phyloP scores from a whole-genome alignment of 495 filamentous ascomycete genomes.

The Hyaloscypha bicolor region DNA sequence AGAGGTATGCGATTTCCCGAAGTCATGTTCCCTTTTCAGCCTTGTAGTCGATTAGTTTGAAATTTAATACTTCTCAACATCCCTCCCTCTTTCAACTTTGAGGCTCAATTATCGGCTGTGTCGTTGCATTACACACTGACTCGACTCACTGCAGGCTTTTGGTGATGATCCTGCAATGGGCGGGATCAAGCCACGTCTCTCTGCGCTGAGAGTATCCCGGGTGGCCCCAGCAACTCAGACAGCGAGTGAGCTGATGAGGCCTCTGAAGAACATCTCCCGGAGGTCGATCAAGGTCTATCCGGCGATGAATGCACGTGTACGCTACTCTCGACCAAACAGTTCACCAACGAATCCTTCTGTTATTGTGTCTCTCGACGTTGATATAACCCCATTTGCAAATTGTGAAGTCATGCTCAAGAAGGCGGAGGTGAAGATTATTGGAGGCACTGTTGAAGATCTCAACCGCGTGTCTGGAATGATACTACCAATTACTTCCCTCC shows the following conservation, averaged over 20 bases:
- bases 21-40: background rate
- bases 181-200: constrained; percentile 72
- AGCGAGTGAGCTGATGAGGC: constrained; percentile 59
- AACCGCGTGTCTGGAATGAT: constrained; percentile 57
- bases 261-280: constrained; percentile 60
- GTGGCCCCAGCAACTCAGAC: constrained; percentile 68
- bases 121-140: background rate
- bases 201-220: constrained; percentile 75
- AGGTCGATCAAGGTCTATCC: constrained; percentile 74
- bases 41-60: background rate
- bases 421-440: constrained; percentile 64
- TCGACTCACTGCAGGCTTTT: constrained; percentile 45
- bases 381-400: constrained; percentile 80
- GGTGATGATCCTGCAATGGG: constrained; percentile 66
- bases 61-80: background rate
- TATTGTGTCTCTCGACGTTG: constrained; percentile 77
- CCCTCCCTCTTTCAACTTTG: background rate
- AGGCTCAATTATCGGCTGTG: no score
- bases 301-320: constrained; percentile 79
- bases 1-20: constrained; percentile 41
- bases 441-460: constrained; percentile 70
- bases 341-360: constrained; percentile 65
- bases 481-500: constrained; percentile 70
- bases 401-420: constrained; percentile 70
- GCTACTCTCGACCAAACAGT: constrained; percentile 74